Evolutionary conservation across 768 basidiomycete genomes (phyloP).

Genomic region (Suillus alpinus): DNA sequence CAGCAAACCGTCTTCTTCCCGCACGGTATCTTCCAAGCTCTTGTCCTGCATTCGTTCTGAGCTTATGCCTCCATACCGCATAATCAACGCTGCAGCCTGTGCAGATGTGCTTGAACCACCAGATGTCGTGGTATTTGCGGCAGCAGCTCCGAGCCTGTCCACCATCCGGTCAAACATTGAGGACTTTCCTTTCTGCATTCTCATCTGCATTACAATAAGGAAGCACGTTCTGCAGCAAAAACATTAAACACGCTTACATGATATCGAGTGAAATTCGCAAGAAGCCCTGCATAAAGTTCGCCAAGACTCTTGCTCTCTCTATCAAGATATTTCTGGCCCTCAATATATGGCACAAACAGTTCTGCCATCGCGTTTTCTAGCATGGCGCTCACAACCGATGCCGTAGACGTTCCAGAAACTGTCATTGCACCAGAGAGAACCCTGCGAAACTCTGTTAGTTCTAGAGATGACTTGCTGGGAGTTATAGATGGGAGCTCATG

Average conservation of each 20-base stretch:
- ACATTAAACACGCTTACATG: constrained; percentile 58
- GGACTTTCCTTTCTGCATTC: constrained; percentile 64
- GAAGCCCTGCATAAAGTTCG: constrained; percentile 70
- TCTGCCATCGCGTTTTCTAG: constrained; percentile 97
- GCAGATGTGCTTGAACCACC: constrained; percentile 69
- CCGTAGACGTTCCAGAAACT: constrained; percentile 38
- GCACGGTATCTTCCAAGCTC: constrained; percentile 62
- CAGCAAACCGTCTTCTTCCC: constrained; percentile 81
- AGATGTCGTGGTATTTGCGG: constrained; percentile 58
- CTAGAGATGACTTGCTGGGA: constrained; percentile 58
- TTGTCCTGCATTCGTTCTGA: constrained; percentile 49
- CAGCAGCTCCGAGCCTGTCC: constrained; percentile 74
- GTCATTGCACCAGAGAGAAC: constrained; percentile 45
- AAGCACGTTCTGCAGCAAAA: constrained; percentile 5
- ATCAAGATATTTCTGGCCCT: constrained; percentile 89
- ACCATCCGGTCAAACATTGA: constrained; percentile 91
- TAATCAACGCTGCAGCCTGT: constrained; percentile 83
- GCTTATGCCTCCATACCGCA: constrained; percentile 85
- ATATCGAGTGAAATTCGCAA: constrained; percentile 78
- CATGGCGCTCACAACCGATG: constrained; percentile 73
- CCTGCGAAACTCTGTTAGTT: constrained; percentile 58
- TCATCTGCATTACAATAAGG: constrained; percentile 38
- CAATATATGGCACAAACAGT: constrained; percentile 90
- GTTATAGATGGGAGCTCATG: constrained; percentile 78
- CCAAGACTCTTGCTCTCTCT: constrained; percentile 83